A percentile compares a stretch with the other conserved stretches of the same genome.
Evolutionary conservation across 495 filamentous ascomycete genomes (phyloP).

Genomic region (Podospora pseudoanserina): DNA sequence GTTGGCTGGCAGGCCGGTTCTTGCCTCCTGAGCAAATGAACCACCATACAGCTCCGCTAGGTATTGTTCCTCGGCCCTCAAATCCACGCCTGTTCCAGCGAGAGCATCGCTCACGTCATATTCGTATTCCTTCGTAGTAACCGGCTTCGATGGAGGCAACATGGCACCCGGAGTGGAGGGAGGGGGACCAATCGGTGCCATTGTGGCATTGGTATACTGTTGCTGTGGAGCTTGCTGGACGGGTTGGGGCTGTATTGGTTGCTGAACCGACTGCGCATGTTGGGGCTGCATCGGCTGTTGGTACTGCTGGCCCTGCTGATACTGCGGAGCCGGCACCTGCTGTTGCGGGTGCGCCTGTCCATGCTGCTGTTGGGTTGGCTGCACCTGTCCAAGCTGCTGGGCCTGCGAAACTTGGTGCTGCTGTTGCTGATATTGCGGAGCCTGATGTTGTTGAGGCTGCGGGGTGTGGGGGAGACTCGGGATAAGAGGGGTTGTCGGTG

Average conservation of each 20-base stretch:
- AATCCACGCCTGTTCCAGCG: constrained; percentile 73
- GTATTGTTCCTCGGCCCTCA: constrained; percentile 75
- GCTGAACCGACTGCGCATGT: neutral
- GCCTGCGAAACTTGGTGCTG: neutral
- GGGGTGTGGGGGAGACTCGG: constrained; percentile 18
- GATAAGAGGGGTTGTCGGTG: constrained; percentile 11
- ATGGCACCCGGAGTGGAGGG: constrained; percentile 50
- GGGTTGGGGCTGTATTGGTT: neutral
- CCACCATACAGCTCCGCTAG: constrained; percentile 56
- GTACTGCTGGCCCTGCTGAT: neutral
- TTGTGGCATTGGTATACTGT: constrained; percentile 41
- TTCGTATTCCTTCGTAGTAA: constrained; percentile 63
- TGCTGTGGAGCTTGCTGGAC: constrained; percentile 4
- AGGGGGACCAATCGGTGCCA: constrained; percentile 32
- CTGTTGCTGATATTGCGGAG: neutral
- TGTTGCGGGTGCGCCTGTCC: neutral
- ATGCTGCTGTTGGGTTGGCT: neutral
- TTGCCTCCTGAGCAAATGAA: constrained; percentile 32
- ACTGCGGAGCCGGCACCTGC: neutral
- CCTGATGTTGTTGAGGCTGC: neutral
- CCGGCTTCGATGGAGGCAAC: constrained; percentile 76
- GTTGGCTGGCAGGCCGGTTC: constrained; percentile 48
- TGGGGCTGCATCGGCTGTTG: neutral
- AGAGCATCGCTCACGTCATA: constrained; percentile 70
- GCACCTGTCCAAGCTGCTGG: neutral